Conservation (phyloP, 306 rosid genomes). For the Notholithocarpus densiflorus region DNA sequence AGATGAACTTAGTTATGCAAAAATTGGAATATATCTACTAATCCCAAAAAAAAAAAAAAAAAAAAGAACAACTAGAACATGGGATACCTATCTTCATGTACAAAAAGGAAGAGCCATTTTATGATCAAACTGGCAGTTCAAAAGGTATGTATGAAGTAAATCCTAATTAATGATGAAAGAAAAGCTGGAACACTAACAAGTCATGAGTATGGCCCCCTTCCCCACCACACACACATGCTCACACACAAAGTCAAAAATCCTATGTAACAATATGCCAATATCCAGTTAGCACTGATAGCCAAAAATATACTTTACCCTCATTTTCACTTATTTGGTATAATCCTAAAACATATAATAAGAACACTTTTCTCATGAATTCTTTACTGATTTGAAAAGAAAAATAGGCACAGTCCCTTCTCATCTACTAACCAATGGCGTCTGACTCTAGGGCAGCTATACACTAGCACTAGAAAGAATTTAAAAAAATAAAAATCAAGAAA, state of each 20-base stretch:
- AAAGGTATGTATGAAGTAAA: not conserved
- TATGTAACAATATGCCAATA: no score
- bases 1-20: no score
- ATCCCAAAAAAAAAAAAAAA: no score
- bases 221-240: not conserved
- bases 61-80: not conserved
- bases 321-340: not conserved
- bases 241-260: no score
- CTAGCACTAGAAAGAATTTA: not conserved
- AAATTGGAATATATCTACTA: no score
- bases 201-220: not conserved
- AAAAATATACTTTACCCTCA: not conserved
- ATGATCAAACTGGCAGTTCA: not conserved
- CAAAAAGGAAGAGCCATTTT: not conserved
- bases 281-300: not conserved
- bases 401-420: not conserved
- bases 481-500: not conserved
- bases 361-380: not conserved
- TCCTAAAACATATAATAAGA: not conserved
- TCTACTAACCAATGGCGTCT: not conserved
- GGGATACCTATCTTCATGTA: not conserved
- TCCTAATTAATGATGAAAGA: not conserved
- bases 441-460: not conserved
- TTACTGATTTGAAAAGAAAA: not conserved
- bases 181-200: not conserved